Evolutionary conservation across 2,329 filamentous ascomycete species (phyloP), one percentile per base, ranked within the genome.

Genomic region (Neophaeococcomyces aloes): DNA sequence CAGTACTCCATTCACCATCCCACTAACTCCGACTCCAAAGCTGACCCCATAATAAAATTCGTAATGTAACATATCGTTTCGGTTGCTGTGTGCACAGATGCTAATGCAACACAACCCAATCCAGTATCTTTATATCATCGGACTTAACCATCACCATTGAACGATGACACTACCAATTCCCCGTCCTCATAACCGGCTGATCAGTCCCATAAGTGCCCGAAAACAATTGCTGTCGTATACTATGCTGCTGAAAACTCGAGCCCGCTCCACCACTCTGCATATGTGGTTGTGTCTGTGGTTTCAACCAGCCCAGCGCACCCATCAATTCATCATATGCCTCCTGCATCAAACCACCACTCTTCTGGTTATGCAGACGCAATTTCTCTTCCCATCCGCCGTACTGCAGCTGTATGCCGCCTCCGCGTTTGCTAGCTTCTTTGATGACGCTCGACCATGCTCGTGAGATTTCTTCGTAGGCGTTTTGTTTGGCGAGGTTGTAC

Each of bases 401-500:
- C 57, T 94, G 85, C 52, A 98, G 60, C 52, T 86, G 79, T 56
- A 96, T 91, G 27, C 91, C 91, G 21, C 86, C 88, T 8, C 86
- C 89, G 53, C 84, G 77, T 69, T 96, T 96, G 17, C 83, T 81
- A 2, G 87, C 86, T 63, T 98, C 91, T 48, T 81, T 81, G 54
- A 98, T 83, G 38, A 94, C 89, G 53, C 93, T 64, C 13, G 86
- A 81, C 91, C 91, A 98, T 1, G 91, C 91, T 57, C 83, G 86
- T 19, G 86, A 82, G 51, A 98, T 88, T 60, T 96, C 91, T 57
- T 98, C 89, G 59, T 98, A 98, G 5, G 89, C 88, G 51, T 86
- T 86, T 53, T 94, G 83, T 64, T 95, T 95, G 68, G 94, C 86
- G 56, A 94, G 76, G 53, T 88, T 88, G 66, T 95, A 83, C 50